Conservation (phyloP, 257 asterid genomes). For the Fraxinus cuspidata region DNA sequence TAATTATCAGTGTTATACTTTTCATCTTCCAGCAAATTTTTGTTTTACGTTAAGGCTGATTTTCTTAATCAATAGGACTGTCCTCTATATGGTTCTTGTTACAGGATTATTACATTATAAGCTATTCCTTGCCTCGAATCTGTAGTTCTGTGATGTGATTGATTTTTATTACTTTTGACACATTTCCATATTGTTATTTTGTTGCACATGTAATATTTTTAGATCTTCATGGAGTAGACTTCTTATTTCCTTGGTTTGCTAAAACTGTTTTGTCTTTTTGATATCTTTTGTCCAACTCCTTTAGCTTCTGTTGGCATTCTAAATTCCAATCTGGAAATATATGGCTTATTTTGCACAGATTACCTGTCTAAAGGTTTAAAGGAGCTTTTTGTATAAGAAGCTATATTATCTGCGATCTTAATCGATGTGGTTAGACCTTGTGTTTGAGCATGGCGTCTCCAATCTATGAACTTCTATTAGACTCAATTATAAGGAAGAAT, state of each 20-base stretch:
- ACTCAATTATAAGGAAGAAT: not conserved
- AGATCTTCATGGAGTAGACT: not conserved
- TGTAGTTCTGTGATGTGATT: constrained; percentile 2
- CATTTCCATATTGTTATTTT: not conserved
- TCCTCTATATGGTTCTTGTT: not conserved
- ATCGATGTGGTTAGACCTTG: not conserved
- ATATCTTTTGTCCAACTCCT: not conserved
- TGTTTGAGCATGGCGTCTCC: too few relatives aligned
- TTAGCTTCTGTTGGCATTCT: not conserved
- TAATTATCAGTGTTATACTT: not conserved
- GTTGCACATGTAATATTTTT: not conserved
- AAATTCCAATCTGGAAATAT: not conserved
- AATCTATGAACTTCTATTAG: not conserved
- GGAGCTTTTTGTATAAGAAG: too few relatives aligned
- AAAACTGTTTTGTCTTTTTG: not conserved
- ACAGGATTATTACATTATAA: not conserved
- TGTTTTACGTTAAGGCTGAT: not conserved
- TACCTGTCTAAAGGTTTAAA: too few relatives aligned
- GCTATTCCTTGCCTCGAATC: not conserved
- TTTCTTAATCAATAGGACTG: not conserved
- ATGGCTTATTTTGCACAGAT: not conserved
- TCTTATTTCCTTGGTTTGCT: not conserved
- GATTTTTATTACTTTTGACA: not conserved
- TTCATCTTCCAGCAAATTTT: not conserved
- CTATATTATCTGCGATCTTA: not conserved